Evolutionary conservation across 805 yeast species (phyloP), one percentile per base, ranked within the genome.

Genomic region (Monosporozyma aerobia): DNA sequence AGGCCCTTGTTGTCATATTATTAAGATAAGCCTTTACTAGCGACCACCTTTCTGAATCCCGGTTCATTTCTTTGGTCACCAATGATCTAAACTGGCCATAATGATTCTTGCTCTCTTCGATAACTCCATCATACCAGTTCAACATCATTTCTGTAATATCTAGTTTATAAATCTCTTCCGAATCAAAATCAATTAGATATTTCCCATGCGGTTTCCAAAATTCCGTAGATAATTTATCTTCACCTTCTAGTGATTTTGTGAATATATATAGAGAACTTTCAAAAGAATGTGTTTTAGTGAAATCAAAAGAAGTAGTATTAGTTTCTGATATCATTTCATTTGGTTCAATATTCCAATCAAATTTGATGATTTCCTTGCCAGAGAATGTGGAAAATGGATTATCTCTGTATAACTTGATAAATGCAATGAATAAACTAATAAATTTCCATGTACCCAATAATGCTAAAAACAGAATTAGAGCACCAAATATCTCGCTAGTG

Each of bases 181-280:
- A 57, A 37, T 63, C 65, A 48, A 63, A 61, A 53, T 63, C 66
- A 44, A 63, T 56, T 41, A 54, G 53, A 47, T 53, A 63, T 35
- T 61, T 58, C 5, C 66, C 65, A 8, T 54, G 35, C 7, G 61
- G 62, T n/a, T 45, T 51, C 62, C 59, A 59, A 33, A 35, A 29
- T 27, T 32, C 37, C 16, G 6, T 43, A 2, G 27, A 10, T 43
- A 23, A 11, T 6, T 19, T 43, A 35, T 37, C 7, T 13, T 43
- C n/a, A 43, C 25, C 32, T 6, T 40, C 19, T 9, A 19, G 19
- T 9, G 46, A 25, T 2, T 23, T 43, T 11, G 45, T 43, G 10
- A 30, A 43, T 6, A 43, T 8, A 23, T 43, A 43, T 23, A 43
- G 45, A 3, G 45, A 19, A 25, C 30, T 43, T 23, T 43, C 16